Conservation (phyloP, 768 basidiomycete genomes). For the Clitopilus hobsonii region DNA sequence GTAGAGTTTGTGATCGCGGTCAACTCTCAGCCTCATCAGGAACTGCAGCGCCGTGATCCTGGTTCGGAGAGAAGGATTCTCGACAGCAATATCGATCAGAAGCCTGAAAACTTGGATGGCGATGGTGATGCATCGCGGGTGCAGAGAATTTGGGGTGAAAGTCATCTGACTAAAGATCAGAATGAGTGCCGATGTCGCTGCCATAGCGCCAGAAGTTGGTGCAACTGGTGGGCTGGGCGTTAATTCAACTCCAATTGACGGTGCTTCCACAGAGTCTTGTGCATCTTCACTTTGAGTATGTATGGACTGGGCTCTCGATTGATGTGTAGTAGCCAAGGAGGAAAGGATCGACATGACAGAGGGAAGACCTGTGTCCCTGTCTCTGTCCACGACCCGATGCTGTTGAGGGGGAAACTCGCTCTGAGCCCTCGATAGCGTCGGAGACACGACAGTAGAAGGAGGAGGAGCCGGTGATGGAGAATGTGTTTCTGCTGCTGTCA, state of each 20-base stretch:
- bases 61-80: constrained; percentile 50
- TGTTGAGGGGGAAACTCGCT: constrained; percentile 40
- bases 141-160: constrained; percentile 60
- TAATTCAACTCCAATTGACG: constrained; percentile 16
- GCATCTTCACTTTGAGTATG: constrained; percentile 20
- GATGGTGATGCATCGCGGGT: constrained; percentile 40
- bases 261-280: constrained; percentile 25
- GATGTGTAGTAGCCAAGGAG: constrained; percentile 47
- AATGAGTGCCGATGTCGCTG: constrained; percentile 60
- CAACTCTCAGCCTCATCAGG: constrained; percentile 82
- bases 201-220: constrained; percentile 43
- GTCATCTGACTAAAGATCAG: constrained; percentile 65
- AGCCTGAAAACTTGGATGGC: constrained; percentile 50
- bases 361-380: constrained; percentile 41
- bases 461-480: constrained; percentile 20
- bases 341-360: constrained; percentile 63
- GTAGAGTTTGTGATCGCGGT: constrained; percentile 84
- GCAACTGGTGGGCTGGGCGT: constrained; percentile 13
- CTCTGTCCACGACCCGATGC: constrained; percentile 29
- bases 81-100: constrained; percentile 42
- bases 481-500: constrained; percentile 33
- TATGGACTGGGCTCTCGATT: constrained; percentile 56
- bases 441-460: constrained; percentile 39
- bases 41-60: constrained; percentile 79
- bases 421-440: constrained; percentile 53